Conservation (phyloP, 2,329 filamentous ascomycete genomes). For the Sclerotinia minor region DNA sequence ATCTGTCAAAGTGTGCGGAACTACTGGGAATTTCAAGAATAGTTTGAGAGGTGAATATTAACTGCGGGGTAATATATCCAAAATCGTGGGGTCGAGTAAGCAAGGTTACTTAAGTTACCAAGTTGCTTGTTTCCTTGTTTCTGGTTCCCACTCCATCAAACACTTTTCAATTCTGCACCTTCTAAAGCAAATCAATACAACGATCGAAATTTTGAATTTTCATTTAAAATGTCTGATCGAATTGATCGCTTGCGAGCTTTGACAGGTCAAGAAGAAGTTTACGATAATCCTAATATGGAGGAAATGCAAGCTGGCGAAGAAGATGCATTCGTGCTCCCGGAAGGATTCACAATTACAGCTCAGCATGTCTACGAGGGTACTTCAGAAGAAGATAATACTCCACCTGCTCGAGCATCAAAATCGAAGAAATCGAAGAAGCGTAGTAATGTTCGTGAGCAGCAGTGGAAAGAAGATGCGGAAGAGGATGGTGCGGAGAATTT, state of each 20-base stretch:
- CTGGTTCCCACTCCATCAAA: neutral
- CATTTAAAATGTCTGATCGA: constrained; percentile 8
- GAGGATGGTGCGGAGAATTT: constrained; percentile 9
- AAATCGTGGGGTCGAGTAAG: neutral
- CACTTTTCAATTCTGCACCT: neutral
- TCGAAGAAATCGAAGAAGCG: neutral
- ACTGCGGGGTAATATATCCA: neutral
- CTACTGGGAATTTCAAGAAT: neutral
- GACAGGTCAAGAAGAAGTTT: constrained; percentile 15
- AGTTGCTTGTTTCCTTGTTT: too few species aligned
- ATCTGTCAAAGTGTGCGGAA: neutral
- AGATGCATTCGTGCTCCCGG: constrained; percentile 3
- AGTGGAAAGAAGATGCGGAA: neutral
- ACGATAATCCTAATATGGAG: neutral
- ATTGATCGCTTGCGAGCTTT: constrained; percentile 17
- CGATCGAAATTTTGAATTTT: neutral
- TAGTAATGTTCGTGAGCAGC: neutral
- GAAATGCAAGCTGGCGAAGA: neutral
- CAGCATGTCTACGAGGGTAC: constrained; percentile 20
- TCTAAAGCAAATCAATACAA: neutral
- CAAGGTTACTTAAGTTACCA: neutral
- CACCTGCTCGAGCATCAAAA: neutral
- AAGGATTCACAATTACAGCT: constrained; percentile 10
- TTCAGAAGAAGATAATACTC: constrained; percentile 4
- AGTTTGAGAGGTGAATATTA: constrained; percentile 3